Evolutionary conservation across 2,329 filamentous ascomycete species (phyloP), one percentile per base, ranked within the genome.

Genomic region (Penicillium sumatraense): DNA sequence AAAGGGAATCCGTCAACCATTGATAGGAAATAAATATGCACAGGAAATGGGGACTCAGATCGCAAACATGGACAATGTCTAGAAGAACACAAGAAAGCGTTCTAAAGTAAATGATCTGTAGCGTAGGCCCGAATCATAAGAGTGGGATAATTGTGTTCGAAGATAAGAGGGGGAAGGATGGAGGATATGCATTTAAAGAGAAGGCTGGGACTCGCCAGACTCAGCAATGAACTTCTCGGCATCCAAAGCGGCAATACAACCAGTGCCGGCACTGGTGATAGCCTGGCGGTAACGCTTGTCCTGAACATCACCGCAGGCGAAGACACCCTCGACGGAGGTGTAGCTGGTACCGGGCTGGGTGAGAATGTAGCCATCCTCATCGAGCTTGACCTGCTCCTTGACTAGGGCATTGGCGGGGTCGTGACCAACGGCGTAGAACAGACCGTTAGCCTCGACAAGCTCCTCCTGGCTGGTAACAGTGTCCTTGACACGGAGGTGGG

Each of bases 211-310:
- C 67, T 93, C 90, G 46, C 40, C 46, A 33, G 83, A 77, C 69
- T 97, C 93, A 5, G 90, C 82, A 51, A 99, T 81, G 81, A 85
- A 97, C 76, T 96, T 96, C 79, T 99, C 95, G 9, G 93, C 93
- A 72, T 99, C 95, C 51, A 99, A 85, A 10, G 93, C 95, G 50
- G 95, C 95, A 80, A 97, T 89, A 77, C 95, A 99, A 61, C 95
- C 95, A 58, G 93, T 81, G 92, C 91, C 93, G 67, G 95, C 95
- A 79, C 93, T 97, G 62, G 95, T 99, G 64, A 99, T 96, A 44
- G 95, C 95, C 81, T 99, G 95, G 73, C 95, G 86, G 77, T 99
- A 99, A 72, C 89, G 87, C 88, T 98, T 99, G 75, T 99, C 96
- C 81, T 99, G 95, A 9, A 99, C 96, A 73, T 99, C 95, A 61